Conservation (phyloP, 2,329 filamentous ascomycete species). For the Albifimbria verrucaria region DNA sequence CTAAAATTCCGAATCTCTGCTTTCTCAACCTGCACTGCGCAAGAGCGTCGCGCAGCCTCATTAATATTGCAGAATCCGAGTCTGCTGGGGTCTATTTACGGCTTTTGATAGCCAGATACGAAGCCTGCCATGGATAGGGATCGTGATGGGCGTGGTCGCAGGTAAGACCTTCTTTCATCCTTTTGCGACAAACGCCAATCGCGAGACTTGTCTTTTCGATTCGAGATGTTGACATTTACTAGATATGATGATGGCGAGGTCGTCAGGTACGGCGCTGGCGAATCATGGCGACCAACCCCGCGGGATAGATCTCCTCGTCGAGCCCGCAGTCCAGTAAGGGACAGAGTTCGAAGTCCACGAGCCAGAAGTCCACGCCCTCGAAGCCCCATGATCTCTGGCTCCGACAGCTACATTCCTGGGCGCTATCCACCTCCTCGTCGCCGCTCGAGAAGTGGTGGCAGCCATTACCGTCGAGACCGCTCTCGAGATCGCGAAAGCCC, state of each 20-base stretch:
- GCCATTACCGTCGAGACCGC: slow-evolving; percentile 39
- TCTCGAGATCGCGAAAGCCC: slow-evolving; percentile 38
- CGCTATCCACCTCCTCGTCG: slow-evolving; percentile 36
- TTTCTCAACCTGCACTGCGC: no score
- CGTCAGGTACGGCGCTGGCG: slow-evolving; percentile 58
- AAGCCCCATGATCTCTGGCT: slow-evolving; percentile 33
- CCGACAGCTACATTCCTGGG: slow-evolving; percentile 45
- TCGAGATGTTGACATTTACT: no score
- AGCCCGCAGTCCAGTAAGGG: slow-evolving; percentile 27
- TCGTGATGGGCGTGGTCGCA: slow-evolving; percentile 29
- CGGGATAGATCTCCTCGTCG: slow-evolving; percentile 42
- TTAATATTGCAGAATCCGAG: background rate
- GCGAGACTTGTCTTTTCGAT: no score
- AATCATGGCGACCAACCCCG: slow-evolving; percentile 59
- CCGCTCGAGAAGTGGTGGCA: slow-evolving; percentile 38
- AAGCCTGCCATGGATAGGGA: slow-evolving; percentile 33
- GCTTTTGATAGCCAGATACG: slow-evolving; percentile 2
- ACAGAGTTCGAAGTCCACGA: slow-evolving; percentile 31
- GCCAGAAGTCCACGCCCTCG: slow-evolving; percentile 36
- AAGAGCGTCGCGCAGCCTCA: background rate
- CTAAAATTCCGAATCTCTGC: background rate
- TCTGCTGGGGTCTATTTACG: background rate
- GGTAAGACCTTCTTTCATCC: slow-evolving; percentile 28
- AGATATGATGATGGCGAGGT: slow-evolving; percentile 63
- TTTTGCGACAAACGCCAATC: slow-evolving; percentile 12